Evolutionary conservation across 192 early-diverging fungal species (phyloP), one percentile per base, ranked within the genome.

Genomic region (Coemansia sp.): DNA sequence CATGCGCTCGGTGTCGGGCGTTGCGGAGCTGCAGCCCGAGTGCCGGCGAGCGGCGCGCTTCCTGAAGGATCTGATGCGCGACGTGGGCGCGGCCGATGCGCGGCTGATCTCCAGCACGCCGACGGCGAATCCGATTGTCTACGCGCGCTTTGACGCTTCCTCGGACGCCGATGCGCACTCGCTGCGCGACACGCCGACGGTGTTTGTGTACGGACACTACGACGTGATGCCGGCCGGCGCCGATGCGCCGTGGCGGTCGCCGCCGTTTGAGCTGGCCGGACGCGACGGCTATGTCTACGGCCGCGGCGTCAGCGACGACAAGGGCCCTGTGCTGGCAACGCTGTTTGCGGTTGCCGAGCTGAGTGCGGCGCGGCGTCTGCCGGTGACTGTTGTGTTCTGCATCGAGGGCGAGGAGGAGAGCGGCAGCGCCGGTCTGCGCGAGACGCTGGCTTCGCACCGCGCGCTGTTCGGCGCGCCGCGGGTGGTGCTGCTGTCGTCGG

Each of bases 331-430:
- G 17, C 72, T 93, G 45, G 86, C 91, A 5, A 85, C 82, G 20
- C 86, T 91, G 20, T 92, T 90, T 83, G 90, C 91, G 4, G 88
- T 87, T 1, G 81, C 86, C 39, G 91, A 91, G 58, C 71, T 92
- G 54, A 76, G 84, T 10, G 85, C 86, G 41, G 79, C 87, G n/a
- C 79, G 86, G 2, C 49, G 68, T 1, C 65, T 92, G 51, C 79
- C 85, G 51, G 75, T 87, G 14, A 85, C 90, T 40, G 90, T 92
- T 7, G 87, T 87, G 43, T 91, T 92, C 64, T 83, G 90, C 74
- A 89, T 92, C 39, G 91, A 92, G 69, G 91, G 91, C 45, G 91
- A 92, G 71, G 91, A 92, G 68, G 91, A 92, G 67, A 86, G 86
- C 62, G 90, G 91, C 37, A 91, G 90, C 65, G 70, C 82, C 6